Conservation (phyloP, 2,329 filamentous ascomycete species). For the Trichoderma sp. region DNA sequence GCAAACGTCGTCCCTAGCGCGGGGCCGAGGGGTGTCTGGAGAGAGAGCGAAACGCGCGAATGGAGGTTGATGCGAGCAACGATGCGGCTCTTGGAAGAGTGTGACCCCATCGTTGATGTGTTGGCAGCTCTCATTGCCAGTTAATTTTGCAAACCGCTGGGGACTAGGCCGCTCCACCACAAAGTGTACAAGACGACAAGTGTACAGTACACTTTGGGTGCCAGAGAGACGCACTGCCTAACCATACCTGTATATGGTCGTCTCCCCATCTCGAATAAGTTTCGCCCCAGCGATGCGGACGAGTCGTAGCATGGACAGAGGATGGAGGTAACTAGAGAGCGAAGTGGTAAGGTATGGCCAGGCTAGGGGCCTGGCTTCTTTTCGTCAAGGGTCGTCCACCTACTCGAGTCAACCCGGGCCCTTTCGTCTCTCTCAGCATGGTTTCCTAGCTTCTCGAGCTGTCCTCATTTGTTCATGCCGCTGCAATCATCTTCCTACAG, state of each 20-base stretch:
- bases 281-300: conserved; percentile 27
- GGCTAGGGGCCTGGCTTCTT: background rate
- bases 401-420: background rate
- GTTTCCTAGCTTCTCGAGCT: background rate
- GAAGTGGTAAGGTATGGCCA: conserved; percentile 7
- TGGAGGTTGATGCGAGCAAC: conserved; percentile 57
- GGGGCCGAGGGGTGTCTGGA: conserved; percentile 50
- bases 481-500: background rate
- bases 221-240: conserved; percentile 45
- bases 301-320: conserved; percentile 12
- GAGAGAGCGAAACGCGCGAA: conserved; percentile 38
- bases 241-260: conserved; percentile 35
- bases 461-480: background rate
- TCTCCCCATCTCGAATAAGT: conserved; percentile 44
- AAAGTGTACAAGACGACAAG: conserved; percentile 41
- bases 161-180: conserved; percentile 65
- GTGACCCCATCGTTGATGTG: conserved; percentile 78
- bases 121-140: conserved; percentile 85
- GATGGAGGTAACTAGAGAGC: background rate
- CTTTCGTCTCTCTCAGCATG: background rate
- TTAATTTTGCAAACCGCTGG: conserved; percentile 63
- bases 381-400: background rate
- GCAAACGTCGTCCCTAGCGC: conserved; percentile 54
- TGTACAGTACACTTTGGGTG: conserved; percentile 1
- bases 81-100: conserved; percentile 67